Evolutionary conservation across 345 rosid genomes (phyloP).

Genomic region (Hypericum androsaemum): DNA sequence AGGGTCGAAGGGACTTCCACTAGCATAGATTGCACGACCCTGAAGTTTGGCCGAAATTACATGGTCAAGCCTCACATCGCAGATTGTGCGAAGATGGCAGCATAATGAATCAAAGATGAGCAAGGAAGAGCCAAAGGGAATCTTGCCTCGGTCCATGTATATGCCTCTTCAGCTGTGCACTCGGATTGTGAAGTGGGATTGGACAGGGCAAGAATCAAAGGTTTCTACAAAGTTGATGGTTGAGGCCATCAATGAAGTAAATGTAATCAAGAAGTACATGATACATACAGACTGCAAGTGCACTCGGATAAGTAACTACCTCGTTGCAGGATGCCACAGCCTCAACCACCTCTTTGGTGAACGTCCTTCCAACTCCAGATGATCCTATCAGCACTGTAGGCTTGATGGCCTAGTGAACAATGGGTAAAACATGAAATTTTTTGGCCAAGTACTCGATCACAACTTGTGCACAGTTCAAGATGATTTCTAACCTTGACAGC

Average conservation of each 20-base stretch:
- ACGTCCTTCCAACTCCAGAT: constrained; percentile 85
- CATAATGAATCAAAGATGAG: background rate
- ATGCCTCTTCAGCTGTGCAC: constrained; percentile 96
- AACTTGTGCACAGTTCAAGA: constrained; percentile 1
- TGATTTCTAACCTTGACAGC: constrained; percentile 58
- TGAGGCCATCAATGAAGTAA: too few species aligned
- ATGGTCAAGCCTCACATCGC: background rate
- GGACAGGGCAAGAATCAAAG: constrained; percentile 85
- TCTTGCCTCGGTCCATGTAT: constrained; percentile 75
- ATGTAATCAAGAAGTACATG: too few species aligned
- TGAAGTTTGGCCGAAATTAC: constrained; percentile 17
- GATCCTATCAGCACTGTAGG: constrained; percentile 91
- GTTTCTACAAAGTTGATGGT: constrained; percentile 43
- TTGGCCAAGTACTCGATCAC: background rate
- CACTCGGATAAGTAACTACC: constrained; percentile 37
- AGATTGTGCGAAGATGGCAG: background rate
- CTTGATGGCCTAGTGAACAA: constrained; percentile 55
- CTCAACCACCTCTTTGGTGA: constrained; percentile 84
- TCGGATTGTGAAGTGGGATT: constrained; percentile 96
- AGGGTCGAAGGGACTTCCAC: constrained; percentile 95
- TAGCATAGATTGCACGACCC: constrained; percentile 92
- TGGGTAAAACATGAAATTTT: constrained; percentile 3
- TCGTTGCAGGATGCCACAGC: constrained; percentile 73
- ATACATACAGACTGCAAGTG: too few species aligned
- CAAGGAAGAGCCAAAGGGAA: background rate